phyloP scores from a whole-genome alignment of 2,329 filamentous ascomycete species.

The Diaporthe batatas region DNA sequence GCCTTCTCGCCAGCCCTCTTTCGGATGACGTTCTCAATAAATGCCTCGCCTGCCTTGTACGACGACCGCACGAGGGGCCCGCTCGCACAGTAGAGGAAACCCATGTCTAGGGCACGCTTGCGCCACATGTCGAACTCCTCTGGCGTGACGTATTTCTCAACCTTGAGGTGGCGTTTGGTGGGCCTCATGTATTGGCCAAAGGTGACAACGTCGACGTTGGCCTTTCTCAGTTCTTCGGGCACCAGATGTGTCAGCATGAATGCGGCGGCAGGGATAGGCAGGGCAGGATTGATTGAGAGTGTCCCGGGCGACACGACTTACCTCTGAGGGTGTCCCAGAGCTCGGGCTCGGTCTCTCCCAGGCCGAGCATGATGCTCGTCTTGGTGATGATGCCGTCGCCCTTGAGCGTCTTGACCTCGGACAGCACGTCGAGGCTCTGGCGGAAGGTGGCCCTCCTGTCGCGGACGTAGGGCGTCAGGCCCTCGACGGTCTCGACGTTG shows the following conservation, averaged over 20 bases:
- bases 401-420: slow-evolving; percentile 82
- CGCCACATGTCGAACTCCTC: slow-evolving; percentile 93
- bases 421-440: slow-evolving; percentile 84
- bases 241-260: not conserved
- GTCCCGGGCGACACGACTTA: slow-evolving; percentile 52
- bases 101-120: slow-evolving; percentile 89
- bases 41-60: slow-evolving; percentile 98
- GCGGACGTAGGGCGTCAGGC: slow-evolving; percentile 87
- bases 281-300: too few relatives aligned
- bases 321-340: slow-evolving; percentile 81
- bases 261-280: not conserved
- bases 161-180: slow-evolving; percentile 97
- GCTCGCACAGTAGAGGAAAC: slow-evolving; percentile 96
- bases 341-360: slow-evolving; percentile 92
- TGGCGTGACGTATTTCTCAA: slow-evolving; percentile 94
- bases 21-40: slow-evolving; percentile 97
- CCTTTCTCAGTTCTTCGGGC: slow-evolving; percentile 77
- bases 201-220: slow-evolving; percentile 92
- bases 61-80: slow-evolving; percentile 93
- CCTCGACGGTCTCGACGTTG: slow-evolving; percentile 96
- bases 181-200: slow-evolving; percentile 99
- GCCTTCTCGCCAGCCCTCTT: slow-evolving; percentile 73
- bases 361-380: slow-evolving; percentile 95
- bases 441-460: slow-evolving; percentile 91
- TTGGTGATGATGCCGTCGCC: slow-evolving; percentile 89